Conservation (phyloP, 352 stramenopile genomes). For the Globisporangium nodosum region DNA sequence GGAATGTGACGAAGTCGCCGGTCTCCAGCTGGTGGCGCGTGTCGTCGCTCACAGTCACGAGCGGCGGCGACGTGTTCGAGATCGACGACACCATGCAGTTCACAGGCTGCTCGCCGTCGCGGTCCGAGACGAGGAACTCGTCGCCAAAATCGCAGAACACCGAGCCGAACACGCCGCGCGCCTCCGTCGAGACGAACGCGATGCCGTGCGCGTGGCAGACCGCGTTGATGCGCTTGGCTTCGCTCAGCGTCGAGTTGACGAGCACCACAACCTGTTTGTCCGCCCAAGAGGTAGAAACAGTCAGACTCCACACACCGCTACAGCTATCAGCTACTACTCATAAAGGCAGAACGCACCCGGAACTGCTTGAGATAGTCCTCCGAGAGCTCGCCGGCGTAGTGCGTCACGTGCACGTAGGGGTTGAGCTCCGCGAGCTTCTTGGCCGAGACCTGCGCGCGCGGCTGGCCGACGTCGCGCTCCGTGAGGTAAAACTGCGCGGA, state of each 20-base stretch:
- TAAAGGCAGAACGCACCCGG: slow-evolving; percentile 32
- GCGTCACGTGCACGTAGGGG: slow-evolving; percentile 91
- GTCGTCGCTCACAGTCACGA: slow-evolving; percentile 98
- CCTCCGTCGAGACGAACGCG: slow-evolving; percentile 91
- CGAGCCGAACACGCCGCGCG: slow-evolving; percentile 91
- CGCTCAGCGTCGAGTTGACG: slow-evolving; percentile 66
- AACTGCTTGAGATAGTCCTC: slow-evolving; percentile 68
- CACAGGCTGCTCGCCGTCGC: slow-evolving; percentile 90
- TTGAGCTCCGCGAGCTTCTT: slow-evolving; percentile 95
- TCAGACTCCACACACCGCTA: background rate
- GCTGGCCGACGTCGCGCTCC: slow-evolving; percentile 79
- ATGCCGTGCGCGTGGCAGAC: slow-evolving; percentile 84
- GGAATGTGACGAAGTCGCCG: slow-evolving; percentile 95
- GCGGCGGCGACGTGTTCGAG: slow-evolving; percentile 62
- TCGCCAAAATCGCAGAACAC: slow-evolving; percentile 98
- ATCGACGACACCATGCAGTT: slow-evolving; percentile 94
- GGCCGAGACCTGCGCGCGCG: slow-evolving; percentile 81
- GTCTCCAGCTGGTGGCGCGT: slow-evolving; percentile 95
- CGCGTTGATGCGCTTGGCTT: slow-evolving; percentile 71
- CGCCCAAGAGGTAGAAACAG: background rate
- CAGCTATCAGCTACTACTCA: too few species aligned
- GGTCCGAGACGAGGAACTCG: slow-evolving; percentile 92
- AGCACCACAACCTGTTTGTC: slow-evolving; percentile 69
- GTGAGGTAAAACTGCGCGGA: slow-evolving; percentile 96
- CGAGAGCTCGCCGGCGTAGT: slow-evolving; percentile 59